phyloP scores from a whole-genome alignment of 208 protist genomes.

The Lotmaria passim region DNA sequence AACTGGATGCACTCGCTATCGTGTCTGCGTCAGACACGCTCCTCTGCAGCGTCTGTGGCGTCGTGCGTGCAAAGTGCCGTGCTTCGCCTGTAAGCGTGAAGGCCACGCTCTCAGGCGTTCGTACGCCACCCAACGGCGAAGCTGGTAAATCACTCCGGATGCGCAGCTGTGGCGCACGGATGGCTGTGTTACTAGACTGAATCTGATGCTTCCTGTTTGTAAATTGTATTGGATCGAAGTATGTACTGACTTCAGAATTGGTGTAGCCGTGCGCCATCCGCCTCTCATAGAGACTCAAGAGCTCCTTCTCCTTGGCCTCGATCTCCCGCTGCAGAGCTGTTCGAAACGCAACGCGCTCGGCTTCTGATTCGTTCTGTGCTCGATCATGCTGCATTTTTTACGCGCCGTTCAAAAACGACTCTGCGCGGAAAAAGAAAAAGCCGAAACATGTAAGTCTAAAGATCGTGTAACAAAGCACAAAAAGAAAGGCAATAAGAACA shows the following conservation, averaged over 20 bases:
- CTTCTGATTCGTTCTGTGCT: neutral
- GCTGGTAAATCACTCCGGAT: neutral
- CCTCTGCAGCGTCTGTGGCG: neutral
- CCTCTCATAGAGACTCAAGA: slow-evolving; percentile 18
- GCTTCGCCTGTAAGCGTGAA: slow-evolving; percentile 22
- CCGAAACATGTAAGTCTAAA: too few relatives aligned
- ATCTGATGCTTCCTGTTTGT: too few relatives aligned
- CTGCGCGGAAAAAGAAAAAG: too few relatives aligned
- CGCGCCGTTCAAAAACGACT: too few relatives aligned
- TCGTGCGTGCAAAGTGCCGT: neutral
- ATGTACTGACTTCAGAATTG: neutral
- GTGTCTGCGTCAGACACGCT: neutral
- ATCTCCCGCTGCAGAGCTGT: slow-evolving; percentile 28
- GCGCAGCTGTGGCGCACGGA: neutral
- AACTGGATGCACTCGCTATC: too few relatives aligned
- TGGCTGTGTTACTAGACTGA: too few relatives aligned
- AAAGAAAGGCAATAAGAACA: too few relatives aligned
- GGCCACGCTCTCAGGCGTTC: slow-evolving; percentile 29
- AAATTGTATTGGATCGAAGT: neutral
- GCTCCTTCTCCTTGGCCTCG: slow-evolving; percentile 28
- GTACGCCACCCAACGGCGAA: neutral
- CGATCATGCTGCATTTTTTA: neutral
- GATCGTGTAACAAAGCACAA: too few relatives aligned
- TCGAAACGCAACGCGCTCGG: neutral
- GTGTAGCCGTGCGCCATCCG: neutral